These are phyloP conservation scores for Xylaria multiplex DNA, from an alignment of 2,329 filamentous ascomycete genomes.

Conservation along the genomic window DNA sequence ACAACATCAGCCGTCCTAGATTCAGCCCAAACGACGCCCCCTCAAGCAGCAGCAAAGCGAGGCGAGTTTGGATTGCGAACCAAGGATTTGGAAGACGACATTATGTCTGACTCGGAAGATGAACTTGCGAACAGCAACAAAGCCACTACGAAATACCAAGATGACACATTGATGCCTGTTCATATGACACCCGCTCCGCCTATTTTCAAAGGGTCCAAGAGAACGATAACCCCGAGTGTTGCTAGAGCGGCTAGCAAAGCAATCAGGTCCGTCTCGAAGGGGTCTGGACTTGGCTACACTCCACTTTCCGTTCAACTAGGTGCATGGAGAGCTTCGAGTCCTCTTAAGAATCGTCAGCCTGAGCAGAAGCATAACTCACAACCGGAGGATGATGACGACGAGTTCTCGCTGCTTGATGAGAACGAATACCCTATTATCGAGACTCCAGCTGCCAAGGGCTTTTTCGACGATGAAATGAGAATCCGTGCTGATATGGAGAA, in stretches of 20 bases:
- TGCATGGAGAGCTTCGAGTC: conserved; percentile 71
- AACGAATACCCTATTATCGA: conserved; percentile 43
- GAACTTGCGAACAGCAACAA: conserved; percentile 55
- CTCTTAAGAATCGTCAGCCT: conserved; percentile 53
- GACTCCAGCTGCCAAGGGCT: conserved; percentile 57
- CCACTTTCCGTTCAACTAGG: conserved; percentile 70
- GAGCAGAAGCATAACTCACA: conserved; percentile 43
- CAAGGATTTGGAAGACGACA: conserved; percentile 58
- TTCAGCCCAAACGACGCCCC: conserved; percentile 43
- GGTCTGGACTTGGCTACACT: conserved; percentile 65
- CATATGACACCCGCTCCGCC: conserved; percentile 57
- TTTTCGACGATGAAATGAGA: conserved; percentile 72
- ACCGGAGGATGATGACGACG: conserved; percentile 39
- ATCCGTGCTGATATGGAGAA: conserved; percentile 51
- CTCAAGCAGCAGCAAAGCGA: conserved; percentile 46
- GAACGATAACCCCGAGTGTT: conserved; percentile 43
- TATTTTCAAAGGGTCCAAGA: conserved; percentile 40
- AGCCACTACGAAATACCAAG: conserved; percentile 42
- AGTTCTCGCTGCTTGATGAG: conserved; percentile 45
- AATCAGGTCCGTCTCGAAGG: conserved; percentile 47
- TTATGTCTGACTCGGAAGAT: conserved; percentile 64
- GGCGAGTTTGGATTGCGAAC: conserved; percentile 58
- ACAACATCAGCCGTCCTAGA: conserved; percentile 26
- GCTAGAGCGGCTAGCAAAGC: conserved; percentile 45
- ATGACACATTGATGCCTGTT: conserved; percentile 43